Evolutionary conservation across 345 rosid genomes (phyloP), one percentile per base, ranked within the genome.

Genomic region (Gynandropsis gynandra): DNA sequence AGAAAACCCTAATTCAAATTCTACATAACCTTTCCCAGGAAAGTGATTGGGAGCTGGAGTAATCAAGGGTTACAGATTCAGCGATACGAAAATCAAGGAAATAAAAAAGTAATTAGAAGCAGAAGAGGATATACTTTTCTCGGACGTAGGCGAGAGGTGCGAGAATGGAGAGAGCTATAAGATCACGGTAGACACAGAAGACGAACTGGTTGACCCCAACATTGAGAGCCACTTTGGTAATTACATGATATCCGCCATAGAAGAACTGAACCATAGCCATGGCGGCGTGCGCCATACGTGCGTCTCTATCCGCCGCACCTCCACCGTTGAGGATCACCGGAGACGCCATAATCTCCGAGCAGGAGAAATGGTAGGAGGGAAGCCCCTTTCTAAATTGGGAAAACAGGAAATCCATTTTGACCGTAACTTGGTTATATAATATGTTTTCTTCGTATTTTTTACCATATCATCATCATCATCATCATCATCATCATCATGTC

Each of bases 121-220:
- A 11, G 3, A 12, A 14, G 12, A 46, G 15, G 46, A 40, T n/a
- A n/a, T n/a, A n/a, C 98, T 67, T 92, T 65, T 92, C 98, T 21
- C 93, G 89, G 65, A 80, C 10, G 58, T 50, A 87, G 65, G 98
- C 98, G 35, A 76, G 27, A 27, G 96, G 96, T 11, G 96, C 95
- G 42, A 92, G 98, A 70, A 92, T 75, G 1, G 81, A 56, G 65
- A 87, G 87, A 42, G 95, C 98, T 63, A 92, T 63, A 62, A 92
- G 89, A 71, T 92, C 98, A n/a, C 96, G 92, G 57, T 59, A 79
- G 63, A 92, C 89, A 52, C 98, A 92, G 69, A 92, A 92, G 54
- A 92, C 95, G 50, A 92, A 77, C 76, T 87, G 93, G 62, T 84
- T 87, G 59, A 92, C 74, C 9, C 98, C 98, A 68, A 75, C 85